These are phyloP conservation scores for Stephanodiscus triporus DNA, from an alignment of 108 stramenopile species.

Conservation along the genomic window DNA sequence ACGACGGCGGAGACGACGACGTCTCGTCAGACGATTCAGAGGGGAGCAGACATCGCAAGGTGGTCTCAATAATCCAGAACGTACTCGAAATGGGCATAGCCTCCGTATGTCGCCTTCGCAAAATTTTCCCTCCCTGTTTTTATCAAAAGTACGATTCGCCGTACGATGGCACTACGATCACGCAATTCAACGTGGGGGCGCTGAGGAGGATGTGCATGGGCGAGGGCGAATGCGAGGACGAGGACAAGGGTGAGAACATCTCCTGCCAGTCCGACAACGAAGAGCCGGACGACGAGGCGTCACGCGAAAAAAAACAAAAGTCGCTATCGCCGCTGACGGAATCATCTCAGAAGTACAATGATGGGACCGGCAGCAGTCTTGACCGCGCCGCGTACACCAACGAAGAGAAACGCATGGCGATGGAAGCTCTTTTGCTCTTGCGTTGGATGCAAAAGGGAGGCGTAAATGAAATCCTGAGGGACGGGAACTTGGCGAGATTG, in stretches of 20 bases:
- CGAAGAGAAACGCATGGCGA: conserved; percentile 11
- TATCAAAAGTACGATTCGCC: conserved; percentile 14
- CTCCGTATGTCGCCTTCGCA: conserved; percentile 40
- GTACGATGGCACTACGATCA: conserved; percentile 26
- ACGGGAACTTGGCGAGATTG: conserved; percentile 32
- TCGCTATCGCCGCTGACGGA: conserved; percentile 23
- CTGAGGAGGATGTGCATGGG: conserved; percentile 9
- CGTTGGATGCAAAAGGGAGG: conserved; percentile 35
- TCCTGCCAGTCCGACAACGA: background rate
- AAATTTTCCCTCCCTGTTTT: conserved; percentile 26
- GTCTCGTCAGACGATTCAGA: background rate
- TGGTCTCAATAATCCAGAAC: conserved; percentile 19
- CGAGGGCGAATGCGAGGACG: conserved; percentile 3
- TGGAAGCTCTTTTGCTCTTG: conserved; percentile 28
- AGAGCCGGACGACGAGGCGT: background rate
- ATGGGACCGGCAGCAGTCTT: background rate
- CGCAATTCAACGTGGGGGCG: conserved; percentile 13
- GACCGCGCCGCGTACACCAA: background rate
- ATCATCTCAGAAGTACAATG: conserved; percentile 8
- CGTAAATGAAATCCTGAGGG: conserved; percentile 11
- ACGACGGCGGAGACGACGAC: background rate
- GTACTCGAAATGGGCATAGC: conserved; percentile 40
- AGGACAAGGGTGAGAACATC: background rate
- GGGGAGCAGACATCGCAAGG: background rate
- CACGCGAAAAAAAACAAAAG: background rate